Base-by-base conservation (phyloP, 768 basidiomycete species). In the Mycena galericulata region DNA sequence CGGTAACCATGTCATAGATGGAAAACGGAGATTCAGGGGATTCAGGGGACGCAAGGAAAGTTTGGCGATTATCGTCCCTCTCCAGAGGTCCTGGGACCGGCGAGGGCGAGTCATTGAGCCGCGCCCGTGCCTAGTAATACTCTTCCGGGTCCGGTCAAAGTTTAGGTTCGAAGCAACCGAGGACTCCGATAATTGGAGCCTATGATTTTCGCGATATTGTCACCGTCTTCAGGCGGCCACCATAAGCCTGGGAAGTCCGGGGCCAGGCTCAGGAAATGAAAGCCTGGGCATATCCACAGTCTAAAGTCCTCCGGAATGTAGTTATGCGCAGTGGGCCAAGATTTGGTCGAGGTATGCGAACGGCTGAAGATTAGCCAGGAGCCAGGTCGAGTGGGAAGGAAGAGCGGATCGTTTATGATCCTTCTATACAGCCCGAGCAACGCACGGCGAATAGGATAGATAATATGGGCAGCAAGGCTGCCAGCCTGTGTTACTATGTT, bases 271-370 rank as follows among this genome's bases (percentile, higher is more conserved):
- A 69, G 8, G 51, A 67, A n/a, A 76, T 72, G 3, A 55, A 57
- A n/a, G 74, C 76, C 74, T 15, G 76, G 76, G 74, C 76, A 77
- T 56, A 77, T 55, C 75, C 75, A 77, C 20, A 74, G 46, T 9
- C 62, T 30, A 51, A 77, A 73, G 10, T 75, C 68, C 26, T 75
- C 69, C 2, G 76, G 75, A 5, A 73, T 18, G 34, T 53, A 26
- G 38, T 62, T 27, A 15, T 70, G 68, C 22, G n/a, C n/a, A n/a
- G n/a, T 54, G 62, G 17, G 20, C 26, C 8, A 67, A 51, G 15
- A 75, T 62, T 30, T 45, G 58, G 9, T 59, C 36, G 47, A 74
- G 45, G 65, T 75, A 71, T 12, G 47, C 65, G 63, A 64, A 68
- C 1, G 38, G 36, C n/a, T 54, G 50, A 53, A 73, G 63, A 58